A percentile compares a stretch with the other conserved stretches of the same genome.
Evolutionary conservation across 305 asterid genomes (phyloP).

Genomic region (Plantago lanceolata): DNA sequence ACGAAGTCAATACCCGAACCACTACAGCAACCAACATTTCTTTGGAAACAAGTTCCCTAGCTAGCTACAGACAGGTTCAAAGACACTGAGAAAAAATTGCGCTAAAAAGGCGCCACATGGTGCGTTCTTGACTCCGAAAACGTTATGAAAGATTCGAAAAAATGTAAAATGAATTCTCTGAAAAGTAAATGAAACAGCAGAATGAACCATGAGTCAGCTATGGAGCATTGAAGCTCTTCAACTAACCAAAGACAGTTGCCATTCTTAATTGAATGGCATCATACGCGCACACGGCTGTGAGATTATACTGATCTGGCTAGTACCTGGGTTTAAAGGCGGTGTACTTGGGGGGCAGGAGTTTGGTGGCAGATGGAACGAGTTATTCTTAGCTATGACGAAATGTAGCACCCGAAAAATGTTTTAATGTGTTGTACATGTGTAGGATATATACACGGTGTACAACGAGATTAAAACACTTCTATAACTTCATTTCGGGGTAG

Average conservation of each 20-base stretch:
- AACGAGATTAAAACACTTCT: background rate
- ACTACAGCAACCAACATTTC: background rate
- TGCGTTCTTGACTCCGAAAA: slow-evolving; percentile 14
- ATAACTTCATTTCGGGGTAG: background rate
- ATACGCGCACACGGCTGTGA: background rate
- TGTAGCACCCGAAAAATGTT: background rate
- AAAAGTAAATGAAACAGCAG: slow-evolving; percentile 20
- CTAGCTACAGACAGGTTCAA: background rate
- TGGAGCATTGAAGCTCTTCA: slow-evolving; percentile 48
- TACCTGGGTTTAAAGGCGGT: background rate
- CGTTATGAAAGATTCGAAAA: background rate
- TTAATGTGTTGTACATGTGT: background rate
- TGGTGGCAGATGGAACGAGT: background rate
- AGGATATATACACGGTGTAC: background rate
- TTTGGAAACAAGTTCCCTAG: background rate
- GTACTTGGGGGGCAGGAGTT: background rate
- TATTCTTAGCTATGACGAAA: background rate
- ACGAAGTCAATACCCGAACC: slow-evolving; percentile 12
- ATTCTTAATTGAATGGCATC: slow-evolving; percentile 22
- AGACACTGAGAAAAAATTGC: background rate
- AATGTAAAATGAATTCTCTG: background rate
- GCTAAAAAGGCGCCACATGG: background rate
- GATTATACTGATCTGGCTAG: background rate
- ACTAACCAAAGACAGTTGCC: slow-evolving; percentile 31
- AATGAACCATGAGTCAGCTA: slow-evolving; percentile 35